Evolutionary conservation across 495 filamentous ascomycete genomes (phyloP).

Genomic region (Tuber umbilicatum): DNA sequence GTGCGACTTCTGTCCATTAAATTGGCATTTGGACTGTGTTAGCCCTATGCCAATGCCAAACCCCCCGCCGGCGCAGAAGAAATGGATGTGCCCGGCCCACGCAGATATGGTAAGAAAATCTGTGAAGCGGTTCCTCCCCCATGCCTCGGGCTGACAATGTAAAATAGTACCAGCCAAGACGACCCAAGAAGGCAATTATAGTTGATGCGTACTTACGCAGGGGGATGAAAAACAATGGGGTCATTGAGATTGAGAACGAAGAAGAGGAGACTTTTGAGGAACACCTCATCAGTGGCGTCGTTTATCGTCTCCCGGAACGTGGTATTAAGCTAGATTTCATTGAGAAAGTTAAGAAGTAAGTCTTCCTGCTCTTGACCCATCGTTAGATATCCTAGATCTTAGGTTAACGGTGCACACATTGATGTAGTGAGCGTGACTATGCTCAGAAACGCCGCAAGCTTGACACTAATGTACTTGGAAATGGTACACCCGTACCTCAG

Average conservation of each 20-base stretch:
- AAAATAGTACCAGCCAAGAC: conserved; percentile 46
- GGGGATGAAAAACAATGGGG: conserved; percentile 65
- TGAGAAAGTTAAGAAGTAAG: conserved; percentile 38
- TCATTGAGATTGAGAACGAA: conserved; percentile 68
- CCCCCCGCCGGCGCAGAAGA: conserved; percentile 59
- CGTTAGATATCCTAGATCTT: background rate
- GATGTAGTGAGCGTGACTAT: conserved; percentile 17
- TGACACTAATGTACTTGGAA: conserved; percentile 18
- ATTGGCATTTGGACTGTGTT: conserved; percentile 88
- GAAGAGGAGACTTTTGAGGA: conserved; percentile 53
- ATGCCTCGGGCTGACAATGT: conserved; percentile 42
- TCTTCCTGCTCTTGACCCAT: conserved; percentile 6
- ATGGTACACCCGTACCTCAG: conserved; percentile 11
- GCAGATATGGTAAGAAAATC: conserved; percentile 52
- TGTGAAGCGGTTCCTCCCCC: conserved; percentile 44
- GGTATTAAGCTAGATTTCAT: conserved; percentile 74
- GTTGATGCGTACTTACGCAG: conserved; percentile 48
- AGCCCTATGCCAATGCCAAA: conserved; percentile 69
- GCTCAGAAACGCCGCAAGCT: conserved; percentile 15
- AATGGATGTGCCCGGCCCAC: conserved; percentile 88
- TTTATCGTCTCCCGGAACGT: conserved; percentile 61
- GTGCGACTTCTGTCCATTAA: conserved; percentile 71
- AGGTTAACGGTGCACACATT: background rate
- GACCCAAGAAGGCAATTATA: conserved; percentile 51
- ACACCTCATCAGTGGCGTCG: conserved; percentile 50